A percentile compares a stretch with the other conserved stretches of the same genome.
Evolutionary conservation across 2,329 filamentous ascomycete genomes (phyloP).

Genomic region (Pyrenochaeta sp.): DNA sequence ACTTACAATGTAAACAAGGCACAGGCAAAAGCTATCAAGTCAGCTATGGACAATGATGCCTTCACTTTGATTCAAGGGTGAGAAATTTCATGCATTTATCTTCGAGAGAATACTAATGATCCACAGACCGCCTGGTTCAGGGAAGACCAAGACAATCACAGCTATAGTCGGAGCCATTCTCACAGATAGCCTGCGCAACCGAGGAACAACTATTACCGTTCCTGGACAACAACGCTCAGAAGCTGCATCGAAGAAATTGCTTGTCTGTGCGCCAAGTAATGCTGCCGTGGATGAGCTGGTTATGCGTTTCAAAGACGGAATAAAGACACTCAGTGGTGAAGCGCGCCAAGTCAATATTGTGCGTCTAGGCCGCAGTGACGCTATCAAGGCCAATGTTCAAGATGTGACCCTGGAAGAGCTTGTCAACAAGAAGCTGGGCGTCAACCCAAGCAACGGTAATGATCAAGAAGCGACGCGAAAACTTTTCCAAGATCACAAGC

Average conservation of each 20-base stretch:
- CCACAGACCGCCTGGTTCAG: conserved; percentile 84
- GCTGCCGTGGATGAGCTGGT: conserved; percentile 97
- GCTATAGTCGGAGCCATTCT: conserved; percentile 92
- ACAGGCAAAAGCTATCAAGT: conserved; percentile 90
- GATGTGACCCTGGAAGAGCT: conserved; percentile 95
- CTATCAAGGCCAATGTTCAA: conserved; percentile 86
- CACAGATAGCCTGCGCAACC: conserved; percentile 63
- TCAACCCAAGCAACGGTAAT: conserved; percentile 48
- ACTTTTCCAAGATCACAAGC: conserved; percentile 75
- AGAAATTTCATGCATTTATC: conserved; percentile 7
- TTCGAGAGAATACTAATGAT: conserved; percentile 24
- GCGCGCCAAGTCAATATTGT: conserved; percentile 83
- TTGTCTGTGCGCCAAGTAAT: conserved; percentile 98
- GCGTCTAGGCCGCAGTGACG: conserved; percentile 88
- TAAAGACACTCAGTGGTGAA: conserved; percentile 78
- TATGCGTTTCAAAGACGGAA: conserved; percentile 85
- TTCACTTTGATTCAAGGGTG: conserved; percentile 95
- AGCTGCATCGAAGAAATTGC: conserved; percentile 77
- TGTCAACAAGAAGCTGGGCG: conserved; percentile 75
- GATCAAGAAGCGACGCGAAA: conserved; percentile 64
- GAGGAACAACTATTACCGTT: conserved; percentile 57
- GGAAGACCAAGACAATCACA: conserved; percentile 97
- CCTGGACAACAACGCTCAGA: conserved; percentile 45
- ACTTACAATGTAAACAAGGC: conserved; percentile 88
- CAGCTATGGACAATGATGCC: conserved; percentile 92